Evolutionary conservation across 805 yeast species (phyloP), one percentile per base, ranked within the genome.

Genomic region (Sugiyamaella lignohabitans): DNA sequence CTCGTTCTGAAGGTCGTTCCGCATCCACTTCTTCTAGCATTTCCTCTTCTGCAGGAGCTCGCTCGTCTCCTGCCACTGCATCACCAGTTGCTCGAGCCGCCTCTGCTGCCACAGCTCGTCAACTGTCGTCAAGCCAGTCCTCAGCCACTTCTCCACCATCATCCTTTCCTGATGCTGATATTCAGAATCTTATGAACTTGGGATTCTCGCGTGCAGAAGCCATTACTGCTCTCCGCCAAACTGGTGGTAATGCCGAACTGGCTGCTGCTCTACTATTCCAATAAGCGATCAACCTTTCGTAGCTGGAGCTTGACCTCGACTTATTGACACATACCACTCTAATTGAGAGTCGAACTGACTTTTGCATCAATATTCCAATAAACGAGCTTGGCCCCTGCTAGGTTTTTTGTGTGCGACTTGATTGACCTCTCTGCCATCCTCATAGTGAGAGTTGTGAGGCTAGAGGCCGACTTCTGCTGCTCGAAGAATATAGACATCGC

Each of bases 201-300:
- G 98, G 98, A 0, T 87, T 88, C 56, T 64, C 82, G 2, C 71
- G 79, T 53, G 61, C 65, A 1, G 81, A 84, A 53, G 93, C 82
- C 0, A 63, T 80, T 2, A 57, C 64, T 2, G 96, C 96, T 0
- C 67, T 91, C 43, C 67, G 70, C 22, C 74, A 70, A 49, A 76
- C 94, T 1, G 71, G 74, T 22, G 96, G 96, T 5, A 84, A 89
- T 59, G 77, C 84, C 0, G 97, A 91, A 45, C 53, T 80, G 51
- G 98, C 98, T 0, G 97, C 96, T 1, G 79, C 94, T 1, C 57
- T 84, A 41, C 67, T 88, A 41, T 87, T 87, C 40, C 41, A 38
- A 38, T 38, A 38, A 19, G 10, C 11, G 16, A 38, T 17, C 21
- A n/a, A n/a, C n/a, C n/a, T n/a, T n/a, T n/a, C n/a, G n/a, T n/a